These are phyloP conservation scores for Microdochium nivale DNA, from an alignment of 2,329 filamentous ascomycete genomes.

Conservation along the genomic window DNA sequence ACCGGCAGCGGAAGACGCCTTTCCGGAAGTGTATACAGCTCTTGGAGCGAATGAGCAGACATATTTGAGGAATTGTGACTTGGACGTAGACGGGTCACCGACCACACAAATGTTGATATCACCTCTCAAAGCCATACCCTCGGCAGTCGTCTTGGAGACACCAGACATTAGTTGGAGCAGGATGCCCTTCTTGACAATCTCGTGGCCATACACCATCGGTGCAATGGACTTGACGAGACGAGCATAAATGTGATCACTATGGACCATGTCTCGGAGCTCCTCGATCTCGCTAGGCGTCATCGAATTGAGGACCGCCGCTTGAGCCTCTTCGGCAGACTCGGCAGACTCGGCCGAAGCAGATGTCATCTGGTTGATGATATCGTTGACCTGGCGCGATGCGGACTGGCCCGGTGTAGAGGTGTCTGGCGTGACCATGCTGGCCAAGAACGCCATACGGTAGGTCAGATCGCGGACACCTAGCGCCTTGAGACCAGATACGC, in stretches of 20 bases:
- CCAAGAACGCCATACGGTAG: constrained; percentile 91
- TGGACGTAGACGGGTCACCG: constrained; percentile 92
- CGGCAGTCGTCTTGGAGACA: constrained; percentile 82
- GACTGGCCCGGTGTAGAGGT: constrained; percentile 70
- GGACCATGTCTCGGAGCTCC: constrained; percentile 86
- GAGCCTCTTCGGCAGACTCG: constrained; percentile 73
- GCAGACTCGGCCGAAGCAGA: constrained; percentile 61
- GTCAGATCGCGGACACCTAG: constrained; percentile 92
- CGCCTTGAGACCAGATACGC: constrained; percentile 81
- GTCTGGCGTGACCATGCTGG: constrained; percentile 92
- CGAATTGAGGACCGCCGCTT: constrained; percentile 77
- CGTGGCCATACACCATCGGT: constrained; percentile 94
- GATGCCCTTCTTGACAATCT: constrained; percentile 94
- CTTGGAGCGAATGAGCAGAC: constrained; percentile 94
- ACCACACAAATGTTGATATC: constrained; percentile 99
- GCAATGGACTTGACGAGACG: constrained; percentile 88
- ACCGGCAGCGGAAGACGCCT: constrained; percentile 95
- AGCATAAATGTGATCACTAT: constrained; percentile 91
- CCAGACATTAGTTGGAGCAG: constrained; percentile 93
- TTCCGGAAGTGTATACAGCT: constrained; percentile 94
- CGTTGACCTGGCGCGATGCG: constrained; percentile 66
- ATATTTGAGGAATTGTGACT: constrained; percentile 97
- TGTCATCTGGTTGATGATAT: constrained; percentile 78
- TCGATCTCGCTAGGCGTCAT: constrained; percentile 83
- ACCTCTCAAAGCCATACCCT: constrained; percentile 91